Evolutionary conservation across 2,329 filamentous ascomycete species (phyloP).

Genomic region (Alternaria brassicae): DNA sequence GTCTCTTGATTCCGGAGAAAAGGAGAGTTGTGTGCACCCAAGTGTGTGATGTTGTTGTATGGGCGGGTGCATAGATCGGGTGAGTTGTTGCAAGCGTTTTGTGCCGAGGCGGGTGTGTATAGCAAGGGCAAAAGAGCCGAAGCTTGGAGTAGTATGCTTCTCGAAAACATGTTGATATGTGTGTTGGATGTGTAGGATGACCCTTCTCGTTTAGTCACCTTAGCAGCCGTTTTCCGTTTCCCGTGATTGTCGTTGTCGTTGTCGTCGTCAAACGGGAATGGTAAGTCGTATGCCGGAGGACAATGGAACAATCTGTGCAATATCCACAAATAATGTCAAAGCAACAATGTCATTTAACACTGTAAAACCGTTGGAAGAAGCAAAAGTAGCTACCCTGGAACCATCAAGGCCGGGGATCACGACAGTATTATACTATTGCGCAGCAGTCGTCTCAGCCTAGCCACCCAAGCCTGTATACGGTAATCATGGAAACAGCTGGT

Average conservation of each 20-base stretch:
- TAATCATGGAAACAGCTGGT: slow-evolving; percentile 25
- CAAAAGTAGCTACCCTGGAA: slow-evolving; percentile 9
- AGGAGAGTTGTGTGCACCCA: slow-evolving; percentile 77
- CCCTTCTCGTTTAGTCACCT: background rate
- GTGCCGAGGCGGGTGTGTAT: slow-evolving; percentile 37
- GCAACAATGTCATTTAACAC: background rate
- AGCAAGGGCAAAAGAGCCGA: slow-evolving; percentile 40
- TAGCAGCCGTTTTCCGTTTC: background rate
- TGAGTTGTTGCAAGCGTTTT: slow-evolving; percentile 78
- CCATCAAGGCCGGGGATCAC: slow-evolving; percentile 3
- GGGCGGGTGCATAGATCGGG: slow-evolving; percentile 72
- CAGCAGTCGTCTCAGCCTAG: slow-evolving; percentile 22
- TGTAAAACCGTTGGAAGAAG: slow-evolving; percentile 4
- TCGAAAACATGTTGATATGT: slow-evolving; percentile 39
- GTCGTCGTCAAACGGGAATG: slow-evolving; percentile 12
- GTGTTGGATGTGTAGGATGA: background rate
- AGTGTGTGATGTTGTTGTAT: slow-evolving; percentile 79
- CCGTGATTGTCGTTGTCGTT: slow-evolving; percentile 2
- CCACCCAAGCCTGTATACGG: slow-evolving; percentile 11
- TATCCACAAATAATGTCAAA: slow-evolving; percentile 9
- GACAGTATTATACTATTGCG: slow-evolving; percentile 18
- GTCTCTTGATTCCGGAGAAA: slow-evolving; percentile 72
- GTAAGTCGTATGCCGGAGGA: slow-evolving; percentile 9
- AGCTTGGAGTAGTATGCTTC: slow-evolving; percentile 33
- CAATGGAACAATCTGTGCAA: slow-evolving; percentile 4